phyloP scores from a whole-genome alignment of 2,329 filamentous ascomycete species.

The Arthrobotrys conoides region DNA sequence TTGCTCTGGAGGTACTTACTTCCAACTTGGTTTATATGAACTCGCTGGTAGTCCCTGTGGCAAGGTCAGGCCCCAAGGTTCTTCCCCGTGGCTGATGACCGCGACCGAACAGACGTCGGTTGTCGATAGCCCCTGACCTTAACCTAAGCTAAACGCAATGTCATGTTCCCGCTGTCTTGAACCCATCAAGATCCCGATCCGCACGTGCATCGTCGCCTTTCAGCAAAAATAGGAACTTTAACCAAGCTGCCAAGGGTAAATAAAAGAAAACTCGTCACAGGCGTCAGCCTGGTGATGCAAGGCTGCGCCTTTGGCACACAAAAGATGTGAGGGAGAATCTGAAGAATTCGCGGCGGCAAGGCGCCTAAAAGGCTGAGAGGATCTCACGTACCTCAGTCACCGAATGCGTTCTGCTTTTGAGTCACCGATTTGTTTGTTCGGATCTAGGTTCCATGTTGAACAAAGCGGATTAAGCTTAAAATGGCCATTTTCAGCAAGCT shows the following conservation, averaged over 20 bases:
- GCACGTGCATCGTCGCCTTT: neutral
- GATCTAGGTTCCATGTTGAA: conserved; percentile 26
- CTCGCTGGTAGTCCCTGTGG: neutral
- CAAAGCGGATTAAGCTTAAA: conserved; percentile 38
- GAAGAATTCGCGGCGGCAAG: conserved; percentile 37
- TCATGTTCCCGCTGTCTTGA: conserved; percentile 1
- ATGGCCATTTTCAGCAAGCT: conserved; percentile 33
- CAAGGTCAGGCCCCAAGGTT: conserved; percentile 29
- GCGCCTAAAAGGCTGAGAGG: conserved; percentile 50
- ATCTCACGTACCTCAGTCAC: conserved; percentile 12
- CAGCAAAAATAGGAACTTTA: neutral
- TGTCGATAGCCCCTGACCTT: conserved; percentile 10
- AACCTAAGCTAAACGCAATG: neutral
- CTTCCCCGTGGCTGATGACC: conserved; percentile 29
- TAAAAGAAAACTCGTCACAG: conserved; percentile 28
- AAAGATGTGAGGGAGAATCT: neutral
- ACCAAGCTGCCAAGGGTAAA: neutral
- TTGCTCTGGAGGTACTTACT: too few species aligned
- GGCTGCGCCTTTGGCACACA: neutral
- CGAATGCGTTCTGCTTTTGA: conserved; percentile 12
- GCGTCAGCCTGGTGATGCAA: conserved; percentile 50
- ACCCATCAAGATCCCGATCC: neutral
- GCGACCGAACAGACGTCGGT: conserved; percentile 3
- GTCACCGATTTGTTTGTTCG: conserved; percentile 32
- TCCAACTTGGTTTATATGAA: too few species aligned